These are phyloP conservation scores for Acacia confusa DNA, from an alignment of 306 rosid species.

Conservation along the genomic window DNA sequence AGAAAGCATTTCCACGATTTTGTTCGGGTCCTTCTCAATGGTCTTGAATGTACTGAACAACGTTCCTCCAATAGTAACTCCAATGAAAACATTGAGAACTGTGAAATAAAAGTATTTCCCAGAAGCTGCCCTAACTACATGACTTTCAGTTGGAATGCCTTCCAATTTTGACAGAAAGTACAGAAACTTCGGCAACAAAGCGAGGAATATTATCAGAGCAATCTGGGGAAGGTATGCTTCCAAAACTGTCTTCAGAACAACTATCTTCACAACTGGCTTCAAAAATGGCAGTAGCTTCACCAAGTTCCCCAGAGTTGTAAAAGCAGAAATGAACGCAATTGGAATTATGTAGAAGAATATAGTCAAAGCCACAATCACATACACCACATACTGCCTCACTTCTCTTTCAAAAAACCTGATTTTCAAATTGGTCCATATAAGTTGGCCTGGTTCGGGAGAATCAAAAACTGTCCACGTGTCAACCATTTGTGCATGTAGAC, in stretches of 20 bases:
- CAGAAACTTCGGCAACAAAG: constrained; percentile 78
- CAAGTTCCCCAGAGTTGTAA: constrained; percentile 74
- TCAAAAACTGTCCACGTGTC: constrained; percentile 67
- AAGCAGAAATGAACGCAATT: constrained; percentile 61
- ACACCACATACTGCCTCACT: constrained; percentile 67
- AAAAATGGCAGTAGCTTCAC: constrained; percentile 69
- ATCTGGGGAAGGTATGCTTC: constrained; percentile 95
- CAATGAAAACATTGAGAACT: constrained; percentile 80
- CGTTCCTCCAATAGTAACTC: constrained; percentile 81
- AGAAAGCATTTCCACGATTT: constrained; percentile 46
- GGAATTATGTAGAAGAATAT: constrained; percentile 82
- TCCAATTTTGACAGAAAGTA: constrained; percentile 69
- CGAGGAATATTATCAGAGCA: constrained; percentile 81
- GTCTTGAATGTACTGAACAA: constrained; percentile 59
- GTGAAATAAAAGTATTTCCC: constrained; percentile 88
- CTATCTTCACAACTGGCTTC: constrained; percentile 48
- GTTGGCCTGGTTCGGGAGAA: constrained; percentile 76
- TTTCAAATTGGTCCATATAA: constrained; percentile 78
- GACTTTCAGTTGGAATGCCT: constrained; percentile 82
- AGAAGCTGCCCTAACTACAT: constrained; percentile 77
- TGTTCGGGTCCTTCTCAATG: constrained; percentile 45
- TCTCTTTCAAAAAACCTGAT: constrained; percentile 62
- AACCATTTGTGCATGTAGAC: constrained; percentile 71
- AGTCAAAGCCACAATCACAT: constrained; percentile 62
- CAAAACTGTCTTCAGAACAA: constrained; percentile 53